Conservation (phyloP, 306 rosid species). For the Rosa lucieae region DNA sequence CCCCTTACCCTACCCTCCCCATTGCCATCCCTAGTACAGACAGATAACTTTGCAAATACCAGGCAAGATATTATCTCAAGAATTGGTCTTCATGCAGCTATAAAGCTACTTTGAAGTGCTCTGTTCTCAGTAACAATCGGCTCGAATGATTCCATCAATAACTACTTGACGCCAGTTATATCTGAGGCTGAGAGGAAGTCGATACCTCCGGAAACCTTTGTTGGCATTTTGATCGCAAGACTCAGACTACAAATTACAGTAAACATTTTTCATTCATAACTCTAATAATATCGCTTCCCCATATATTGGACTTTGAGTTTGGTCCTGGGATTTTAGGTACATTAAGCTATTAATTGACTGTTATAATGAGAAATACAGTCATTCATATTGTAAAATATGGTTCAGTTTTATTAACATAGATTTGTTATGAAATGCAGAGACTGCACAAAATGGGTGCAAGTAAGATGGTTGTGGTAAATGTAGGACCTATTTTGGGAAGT, state of each 20-base stretch:
- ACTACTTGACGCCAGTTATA: conserved; percentile 47
- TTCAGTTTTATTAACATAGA: neutral
- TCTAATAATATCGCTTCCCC: too few relatives aligned
- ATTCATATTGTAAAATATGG: neutral
- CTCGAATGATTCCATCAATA: conserved; percentile 70
- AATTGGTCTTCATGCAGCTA: conserved; percentile 46
- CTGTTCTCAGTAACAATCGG: conserved; percentile 60
- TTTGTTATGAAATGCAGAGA: conserved; percentile 40
- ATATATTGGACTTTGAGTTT: too few relatives aligned
- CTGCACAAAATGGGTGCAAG: conserved; percentile 61
- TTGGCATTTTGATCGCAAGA: conserved; percentile 51
- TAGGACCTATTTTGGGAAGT: conserved; percentile 81
- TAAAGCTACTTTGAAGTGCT: conserved; percentile 35
- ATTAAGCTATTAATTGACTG: neutral
- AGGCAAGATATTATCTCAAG: conserved; percentile 57
- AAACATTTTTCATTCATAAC: too few relatives aligned
- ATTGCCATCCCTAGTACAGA: too few relatives aligned
- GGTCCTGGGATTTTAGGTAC: too few relatives aligned
- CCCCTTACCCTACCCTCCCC: too few relatives aligned
- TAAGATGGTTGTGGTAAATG: conserved; percentile 59
- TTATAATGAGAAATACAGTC: neutral
- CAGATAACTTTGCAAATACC: conserved; percentile 61
- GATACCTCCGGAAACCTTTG: conserved; percentile 46
- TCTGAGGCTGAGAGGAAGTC: conserved; percentile 22
- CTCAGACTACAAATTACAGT: conserved; percentile 52